Percentiles rank a stretch among this genome's conserved stretches.
Conservation (phyloP, 225 moss, liverwort and hornwort genomes). For the Polytrichum commune region DNA sequence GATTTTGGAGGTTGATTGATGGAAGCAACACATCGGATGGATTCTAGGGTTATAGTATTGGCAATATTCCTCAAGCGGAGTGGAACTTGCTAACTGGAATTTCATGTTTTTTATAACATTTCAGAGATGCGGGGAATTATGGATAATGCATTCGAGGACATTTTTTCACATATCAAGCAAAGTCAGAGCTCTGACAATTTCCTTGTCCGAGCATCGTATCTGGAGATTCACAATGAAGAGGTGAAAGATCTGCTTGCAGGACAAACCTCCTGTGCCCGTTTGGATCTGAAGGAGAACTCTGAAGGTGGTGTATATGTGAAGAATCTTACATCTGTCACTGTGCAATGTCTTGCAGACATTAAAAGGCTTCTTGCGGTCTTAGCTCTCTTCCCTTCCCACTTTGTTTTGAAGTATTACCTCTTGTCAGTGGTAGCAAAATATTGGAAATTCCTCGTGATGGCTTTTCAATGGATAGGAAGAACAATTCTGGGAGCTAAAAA, state of each 20-base stretch:
- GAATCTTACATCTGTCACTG: slow-evolving; percentile 90
- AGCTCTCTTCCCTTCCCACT: neutral
- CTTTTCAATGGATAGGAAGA: too few species aligned
- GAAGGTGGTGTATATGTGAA: slow-evolving; percentile 92
- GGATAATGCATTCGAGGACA: slow-evolving; percentile 86
- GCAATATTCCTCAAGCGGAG: too few species aligned
- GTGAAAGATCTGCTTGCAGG: slow-evolving; percentile 77
- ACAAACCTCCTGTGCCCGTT: slow-evolving; percentile 38
- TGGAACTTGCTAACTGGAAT: neutral
- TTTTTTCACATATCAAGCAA: slow-evolving; percentile 83
- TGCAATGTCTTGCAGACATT: slow-evolving; percentile 88
- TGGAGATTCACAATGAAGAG: slow-evolving; percentile 98
- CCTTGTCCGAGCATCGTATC: slow-evolving; percentile 89
- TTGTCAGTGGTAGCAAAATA: neutral
- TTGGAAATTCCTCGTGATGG: too few species aligned
- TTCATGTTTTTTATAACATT: slow-evolving; percentile 7
- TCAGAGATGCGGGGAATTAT: slow-evolving; percentile 94
- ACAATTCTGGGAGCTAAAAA: too few species aligned
- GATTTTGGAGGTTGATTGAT: too few species aligned
- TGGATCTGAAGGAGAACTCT: slow-evolving; percentile 84
- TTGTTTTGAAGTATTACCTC: neutral
- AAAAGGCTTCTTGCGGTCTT: slow-evolving; percentile 42
- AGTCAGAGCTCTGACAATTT: slow-evolving; percentile 98
- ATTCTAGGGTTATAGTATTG: too few species aligned
- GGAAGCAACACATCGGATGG: too few species aligned